Percentiles rank a stretch among this genome's conserved stretches.
These are phyloP conservation scores for Solanum chilense DNA, from an alignment of 257 asterid species.

Conservation along the genomic window DNA sequence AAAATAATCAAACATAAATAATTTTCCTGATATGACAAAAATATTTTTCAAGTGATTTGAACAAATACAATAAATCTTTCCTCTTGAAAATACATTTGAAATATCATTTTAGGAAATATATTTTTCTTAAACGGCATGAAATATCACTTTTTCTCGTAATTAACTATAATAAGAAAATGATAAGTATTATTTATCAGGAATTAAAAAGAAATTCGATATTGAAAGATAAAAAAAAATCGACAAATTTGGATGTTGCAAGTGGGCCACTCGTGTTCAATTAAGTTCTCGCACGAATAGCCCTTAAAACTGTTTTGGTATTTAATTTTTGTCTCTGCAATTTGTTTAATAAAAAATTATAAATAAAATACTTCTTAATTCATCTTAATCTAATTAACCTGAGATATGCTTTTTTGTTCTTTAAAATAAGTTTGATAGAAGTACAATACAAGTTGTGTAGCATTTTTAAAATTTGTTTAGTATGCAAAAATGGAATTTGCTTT, in stretches of 20 bases:
- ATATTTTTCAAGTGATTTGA: background rate
- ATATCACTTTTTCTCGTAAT: background rate
- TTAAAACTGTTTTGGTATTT: background rate
- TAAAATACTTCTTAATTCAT: background rate
- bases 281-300: background rate
- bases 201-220: background rate
- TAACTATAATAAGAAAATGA: background rate
- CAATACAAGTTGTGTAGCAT: background rate
- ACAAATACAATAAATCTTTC: background rate
- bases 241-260: background rate
- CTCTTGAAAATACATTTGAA: background rate
- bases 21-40: background rate
- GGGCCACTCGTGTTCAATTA: background rate
- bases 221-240: background rate
- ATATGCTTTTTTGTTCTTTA: background rate
- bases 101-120: background rate
- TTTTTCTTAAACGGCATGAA: background rate
- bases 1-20: background rate
- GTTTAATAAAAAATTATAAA: background rate
- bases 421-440: background rate
- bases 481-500: background rate
- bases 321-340: background rate
- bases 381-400: background rate
- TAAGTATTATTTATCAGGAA: background rate
- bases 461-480: background rate